Evolutionary conservation across 202 grass and related monocot species (phyloP), one percentile per base, ranked within the genome.

Genomic region (Elaeis oleifera): DNA sequence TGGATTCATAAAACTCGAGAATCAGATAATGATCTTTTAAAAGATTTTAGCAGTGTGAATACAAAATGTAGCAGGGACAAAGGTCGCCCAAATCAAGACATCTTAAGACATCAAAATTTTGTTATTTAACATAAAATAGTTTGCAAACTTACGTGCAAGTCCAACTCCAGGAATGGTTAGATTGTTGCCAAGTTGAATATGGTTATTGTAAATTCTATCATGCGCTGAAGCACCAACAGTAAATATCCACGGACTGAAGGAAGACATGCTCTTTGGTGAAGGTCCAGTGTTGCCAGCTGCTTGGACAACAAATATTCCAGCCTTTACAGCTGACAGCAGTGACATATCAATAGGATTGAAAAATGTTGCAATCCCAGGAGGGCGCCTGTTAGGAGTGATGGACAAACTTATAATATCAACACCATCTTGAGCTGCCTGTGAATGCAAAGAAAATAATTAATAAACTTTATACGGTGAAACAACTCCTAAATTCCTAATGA

Each of bases 261-360:
- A 97, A 60, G 85, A 89, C 77, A 97, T 77, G 58, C 84, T 92
- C 78, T 97, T 97, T 62, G 79, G 31, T 66, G 94, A 84, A 67
- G 94, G 94, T 53, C 94, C 94, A 44, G 88, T 97, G 69, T 97
- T 97, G 75, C 94, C 94, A 23, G 94, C 88, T 66, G 94, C 94
- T 74, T 97, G 94, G 59, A 97, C 94, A 44, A 92, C 88, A 78
- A 97, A 97, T 79, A 97, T 92, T 64, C 88, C 82, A 71, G 85
- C 82, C 72, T 89, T 89, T 50, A 89, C 77, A 67, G 94, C 94
- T 60, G 84, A 89, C 8, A 97, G 56, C 69, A 97, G 72, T 17
- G 94, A 71, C 94, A 97, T 97, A 60, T 97, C 94, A 75, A 97
- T 97, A 70, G 94, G 94, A 81, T 97, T 97, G 73, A 97, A 97